These are phyloP conservation scores for Urochloa ruziziensis DNA, from an alignment of 176 grass and related monocot genomes.

Conservation along the genomic window DNA sequence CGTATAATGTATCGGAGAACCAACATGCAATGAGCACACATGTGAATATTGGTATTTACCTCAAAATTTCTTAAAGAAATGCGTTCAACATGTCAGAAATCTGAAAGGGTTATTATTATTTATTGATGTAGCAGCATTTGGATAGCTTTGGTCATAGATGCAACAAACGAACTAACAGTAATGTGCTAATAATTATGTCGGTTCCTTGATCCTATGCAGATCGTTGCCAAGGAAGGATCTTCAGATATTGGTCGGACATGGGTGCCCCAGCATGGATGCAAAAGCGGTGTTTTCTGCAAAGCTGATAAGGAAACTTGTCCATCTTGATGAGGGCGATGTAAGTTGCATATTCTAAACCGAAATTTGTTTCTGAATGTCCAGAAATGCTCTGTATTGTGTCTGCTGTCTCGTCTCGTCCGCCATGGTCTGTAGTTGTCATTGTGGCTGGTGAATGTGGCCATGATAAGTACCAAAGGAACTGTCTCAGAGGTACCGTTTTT, in stretches of 20 bases:
- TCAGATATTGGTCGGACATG: constrained; percentile 85
- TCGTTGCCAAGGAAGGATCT: constrained; percentile 82
- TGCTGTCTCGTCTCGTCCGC: neutral
- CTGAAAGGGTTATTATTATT: neutral
- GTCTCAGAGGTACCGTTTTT: neutral
- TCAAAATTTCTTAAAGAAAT: neutral
- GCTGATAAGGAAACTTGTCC: constrained; percentile 84
- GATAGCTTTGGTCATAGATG: constrained; percentile 6
- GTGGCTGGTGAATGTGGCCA: neutral
- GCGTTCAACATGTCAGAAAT: neutral
- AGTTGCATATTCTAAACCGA: constrained; percentile 33
- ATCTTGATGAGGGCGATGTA: constrained; percentile 98
- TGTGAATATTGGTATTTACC: neutral
- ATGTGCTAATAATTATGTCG: neutral
- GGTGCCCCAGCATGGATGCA: constrained; percentile 75
- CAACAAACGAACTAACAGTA: neutral
- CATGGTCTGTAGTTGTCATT: neutral
- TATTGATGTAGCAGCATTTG: neutral
- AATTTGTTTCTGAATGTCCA: neutral
- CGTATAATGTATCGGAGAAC: neutral
- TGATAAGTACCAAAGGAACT: neutral
- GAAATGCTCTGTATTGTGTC: neutral
- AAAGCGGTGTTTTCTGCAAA: constrained; percentile 95
- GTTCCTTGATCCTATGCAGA: constrained; percentile 47
- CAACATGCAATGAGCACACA: neutral